These are phyloP conservation scores for Raphanus hybrid DNA, from an alignment of 441 rosid species.

Conservation along the genomic window DNA sequence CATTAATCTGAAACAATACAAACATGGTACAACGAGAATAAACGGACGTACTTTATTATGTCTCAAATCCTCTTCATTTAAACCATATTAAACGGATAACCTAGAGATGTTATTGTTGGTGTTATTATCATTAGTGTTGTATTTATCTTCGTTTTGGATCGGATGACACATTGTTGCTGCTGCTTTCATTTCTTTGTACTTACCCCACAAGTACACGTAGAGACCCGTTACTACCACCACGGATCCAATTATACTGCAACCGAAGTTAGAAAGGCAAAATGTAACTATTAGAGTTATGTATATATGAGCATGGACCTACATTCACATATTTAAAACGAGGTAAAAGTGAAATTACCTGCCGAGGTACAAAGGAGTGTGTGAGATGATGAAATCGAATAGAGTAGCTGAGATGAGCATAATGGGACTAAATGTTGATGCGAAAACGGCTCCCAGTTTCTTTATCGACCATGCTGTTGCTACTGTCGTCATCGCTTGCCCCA, in stretches of 20 bases:
- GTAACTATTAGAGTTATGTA: no score
- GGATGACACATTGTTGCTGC: neutral
- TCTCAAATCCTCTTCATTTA: neutral
- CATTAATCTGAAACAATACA: neutral
- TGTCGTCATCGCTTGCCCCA: constrained; percentile 46
- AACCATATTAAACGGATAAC: constrained; percentile 12
- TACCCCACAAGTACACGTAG: constrained; percentile 63
- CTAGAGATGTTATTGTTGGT: neutral
- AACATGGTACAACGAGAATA: neutral
- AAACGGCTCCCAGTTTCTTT: constrained; percentile 42
- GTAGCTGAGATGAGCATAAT: constrained; percentile 37
- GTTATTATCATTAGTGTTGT: neutral
- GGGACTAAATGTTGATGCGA: constrained; percentile 40
- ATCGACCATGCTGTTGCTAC: constrained; percentile 36
- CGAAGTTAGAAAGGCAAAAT: no score
- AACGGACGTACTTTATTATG: neutral
- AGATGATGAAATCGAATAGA: constrained; percentile 39
- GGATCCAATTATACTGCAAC: constrained; percentile 44
- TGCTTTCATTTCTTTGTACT: constrained; percentile 39
- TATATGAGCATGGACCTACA: no score
- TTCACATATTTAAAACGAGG: no score
- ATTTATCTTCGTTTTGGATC: constrained; percentile 20
- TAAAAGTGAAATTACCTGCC: constrained; percentile 36
- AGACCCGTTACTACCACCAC: constrained; percentile 47
- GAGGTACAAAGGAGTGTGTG: constrained; percentile 40